Percentiles rank a stretch among this genome's conserved stretches.
These are phyloP conservation scores for Coniferiporia sulphurascens DNA, from an alignment of 1,284 basidiomycete species.

Conservation along the genomic window DNA sequence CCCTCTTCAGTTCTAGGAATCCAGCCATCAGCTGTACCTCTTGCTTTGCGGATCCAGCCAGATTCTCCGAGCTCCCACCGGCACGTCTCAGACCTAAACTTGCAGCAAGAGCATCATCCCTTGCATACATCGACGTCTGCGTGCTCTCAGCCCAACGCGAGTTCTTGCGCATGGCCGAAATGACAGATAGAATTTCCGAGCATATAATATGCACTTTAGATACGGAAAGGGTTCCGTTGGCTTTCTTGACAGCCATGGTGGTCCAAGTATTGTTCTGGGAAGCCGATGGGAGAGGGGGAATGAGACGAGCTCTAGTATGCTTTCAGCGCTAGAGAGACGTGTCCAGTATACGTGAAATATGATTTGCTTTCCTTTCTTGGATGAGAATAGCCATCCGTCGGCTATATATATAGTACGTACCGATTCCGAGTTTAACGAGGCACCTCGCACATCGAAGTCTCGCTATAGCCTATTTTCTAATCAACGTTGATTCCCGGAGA, in stretches of 20 bases:
- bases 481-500: no score
- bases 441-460: no score
- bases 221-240: conserved; percentile 28
- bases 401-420: background rate
- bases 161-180: conserved; percentile 96
- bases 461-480: no score
- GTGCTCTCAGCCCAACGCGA: conserved; percentile 83
- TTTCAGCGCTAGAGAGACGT: background rate
- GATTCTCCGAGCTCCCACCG: conserved; percentile 34
- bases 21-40: conserved; percentile 85
- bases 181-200: conserved; percentile 89
- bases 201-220: conserved; percentile 74
- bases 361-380: conserved; percentile 2
- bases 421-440: no score
- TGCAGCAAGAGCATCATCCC: conserved; percentile 62
- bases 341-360: background rate
- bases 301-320: conserved; percentile 15
- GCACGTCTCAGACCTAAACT: conserved; percentile 69
- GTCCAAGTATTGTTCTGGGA: background rate
- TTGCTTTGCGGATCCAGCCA: conserved; percentile 42
- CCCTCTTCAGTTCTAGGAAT: conserved; percentile 83
- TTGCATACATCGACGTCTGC: conserved; percentile 43
- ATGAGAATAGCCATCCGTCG: background rate
- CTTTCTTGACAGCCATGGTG: conserved; percentile 14
- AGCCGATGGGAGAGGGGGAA: conserved; percentile 17